Evolutionary conservation across 1,284 basidiomycete species (phyloP), one percentile per base, ranked within the genome.

Genomic region (Ustilago trichophora): DNA sequence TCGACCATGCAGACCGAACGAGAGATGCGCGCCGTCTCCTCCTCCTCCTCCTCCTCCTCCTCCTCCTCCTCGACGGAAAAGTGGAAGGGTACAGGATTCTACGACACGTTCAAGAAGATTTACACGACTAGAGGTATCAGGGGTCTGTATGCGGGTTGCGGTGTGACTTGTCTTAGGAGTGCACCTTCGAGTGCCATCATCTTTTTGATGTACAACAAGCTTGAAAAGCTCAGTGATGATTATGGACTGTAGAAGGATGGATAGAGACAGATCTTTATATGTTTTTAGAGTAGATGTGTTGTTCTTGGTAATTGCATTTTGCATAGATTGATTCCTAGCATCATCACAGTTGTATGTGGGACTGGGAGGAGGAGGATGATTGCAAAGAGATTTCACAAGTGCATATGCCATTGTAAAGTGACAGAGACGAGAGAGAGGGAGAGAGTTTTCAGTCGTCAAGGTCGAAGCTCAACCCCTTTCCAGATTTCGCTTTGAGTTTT

Each of bases 1-100:
- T 92, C 90, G 70, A 87, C 92, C 37, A 91, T 98, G 82, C 95
- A 98, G 85, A 98, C 95, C 0, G 90, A 90, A 81, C 90, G 90
- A 48, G 94, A 97, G 83, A 85, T 97, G 63, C 85, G 88, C 9
- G 56, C 53, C 0, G 48, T 50, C 4, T 22, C 50, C 7, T 12
- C n/a, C n/a, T n/a, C n/a, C n/a, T n/a, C n/a, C n/a, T n/a, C n/a
- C n/a, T n/a, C n/a, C n/a, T n/a, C n/a, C n/a, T n/a, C n/a, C n/a
- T n/a, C n/a, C n/a, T n/a, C n/a, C n/a, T n/a, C n/a, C n/a, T n/a
- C n/a, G n/a, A n/a, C n/a, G n/a, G n/a, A 52, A 21, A 51, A 50
- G 18, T 88, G 89, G 3, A 76, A 82, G 26, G 62, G 80, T 16
- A 75, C 85, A 34, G 85, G 88, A 8, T 97, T 97, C 76, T 79